phyloP scores from a whole-genome alignment of 495 filamentous ascomycete species.

The Aspergillus nidulans region DNA sequence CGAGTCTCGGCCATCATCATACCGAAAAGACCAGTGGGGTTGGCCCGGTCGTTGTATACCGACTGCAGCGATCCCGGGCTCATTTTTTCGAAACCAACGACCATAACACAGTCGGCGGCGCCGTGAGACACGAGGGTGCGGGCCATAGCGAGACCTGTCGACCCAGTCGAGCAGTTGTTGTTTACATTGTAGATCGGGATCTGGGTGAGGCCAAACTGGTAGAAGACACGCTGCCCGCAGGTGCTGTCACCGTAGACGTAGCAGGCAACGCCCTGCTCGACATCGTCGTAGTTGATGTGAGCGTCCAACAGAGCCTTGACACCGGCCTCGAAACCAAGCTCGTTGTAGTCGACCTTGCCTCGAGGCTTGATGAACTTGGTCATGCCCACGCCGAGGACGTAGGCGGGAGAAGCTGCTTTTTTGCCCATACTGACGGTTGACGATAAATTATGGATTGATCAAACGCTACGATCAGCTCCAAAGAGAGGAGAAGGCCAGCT shows the following conservation, averaged over 20 bases:
- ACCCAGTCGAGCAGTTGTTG: conserved; percentile 96
- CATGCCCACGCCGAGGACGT: conserved; percentile 96
- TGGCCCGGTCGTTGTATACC: conserved; percentile 74
- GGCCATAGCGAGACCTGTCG: conserved; percentile 81
- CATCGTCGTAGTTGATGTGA: conserved; percentile 92
- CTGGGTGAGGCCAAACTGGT: conserved; percentile 95
- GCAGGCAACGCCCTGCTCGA: conserved; percentile 93
- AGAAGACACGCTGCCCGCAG: conserved; percentile 95
- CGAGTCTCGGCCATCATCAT: conserved; percentile 79
- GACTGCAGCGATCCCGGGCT: conserved; percentile 76
- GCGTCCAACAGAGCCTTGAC: conserved; percentile 95
- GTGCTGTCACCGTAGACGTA: conserved; percentile 96
- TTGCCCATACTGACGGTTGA: conserved; percentile 38
- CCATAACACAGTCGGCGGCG: conserved; percentile 78
- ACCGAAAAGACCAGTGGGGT: conserved; percentile 65
- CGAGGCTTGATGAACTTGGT: conserved; percentile 99
- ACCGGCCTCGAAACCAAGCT: conserved; percentile 91
- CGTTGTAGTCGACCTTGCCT: conserved; percentile 62
- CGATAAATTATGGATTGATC: neutral
- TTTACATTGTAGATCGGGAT: conserved; percentile 97
- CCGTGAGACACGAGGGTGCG: conserved; percentile 75
- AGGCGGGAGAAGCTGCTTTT: conserved; percentile 54
- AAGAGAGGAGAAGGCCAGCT: neutral
- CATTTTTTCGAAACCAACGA: conserved; percentile 99
- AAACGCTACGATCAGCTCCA: neutral